Evolutionary conservation across 108 stramenopile species (phyloP).

Genomic region (Ochromonas danica): DNA sequence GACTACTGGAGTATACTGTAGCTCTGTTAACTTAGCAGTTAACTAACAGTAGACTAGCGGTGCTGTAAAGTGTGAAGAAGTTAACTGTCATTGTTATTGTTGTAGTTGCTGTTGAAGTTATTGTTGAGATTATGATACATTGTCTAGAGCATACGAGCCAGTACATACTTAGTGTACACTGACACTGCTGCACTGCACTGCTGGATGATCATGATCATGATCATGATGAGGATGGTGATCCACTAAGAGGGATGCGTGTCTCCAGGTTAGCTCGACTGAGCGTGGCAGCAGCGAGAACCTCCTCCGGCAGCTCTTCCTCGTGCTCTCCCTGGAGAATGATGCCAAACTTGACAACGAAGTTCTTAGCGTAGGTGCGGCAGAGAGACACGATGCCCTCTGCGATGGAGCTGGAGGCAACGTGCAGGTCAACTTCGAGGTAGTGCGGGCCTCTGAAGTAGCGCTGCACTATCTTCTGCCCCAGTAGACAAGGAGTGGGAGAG

Average conservation of each 20-base stretch:
- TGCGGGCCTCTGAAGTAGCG: conserved; percentile 49
- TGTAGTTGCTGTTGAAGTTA: too few relatives aligned
- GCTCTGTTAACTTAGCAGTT: too few relatives aligned
- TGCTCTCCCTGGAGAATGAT: conserved; percentile 18
- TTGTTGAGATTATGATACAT: too few relatives aligned
- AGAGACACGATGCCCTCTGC: conserved; percentile 37
- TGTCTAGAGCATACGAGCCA: too few relatives aligned
- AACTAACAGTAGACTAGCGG: too few relatives aligned
- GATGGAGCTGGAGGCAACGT: conserved; percentile 46
- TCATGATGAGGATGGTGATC: too few relatives aligned
- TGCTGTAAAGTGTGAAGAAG: too few relatives aligned
- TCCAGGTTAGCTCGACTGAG: background rate
- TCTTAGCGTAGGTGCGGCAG: conserved; percentile 8
- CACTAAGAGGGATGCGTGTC: background rate
- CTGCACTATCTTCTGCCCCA: conserved; percentile 35
- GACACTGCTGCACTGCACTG: too few relatives aligned
- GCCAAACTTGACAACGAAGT: background rate
- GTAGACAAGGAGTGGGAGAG: background rate
- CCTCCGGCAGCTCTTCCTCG: conserved; percentile 28
- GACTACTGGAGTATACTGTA: too few relatives aligned
- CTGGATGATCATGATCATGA: too few relatives aligned
- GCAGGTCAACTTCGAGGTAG: conserved; percentile 61
- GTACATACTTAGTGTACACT: too few relatives aligned
- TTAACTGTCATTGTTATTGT: too few relatives aligned
- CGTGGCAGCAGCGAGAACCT: background rate